These are phyloP conservation scores for Seiridium unicorne DNA, from an alignment of 2,329 filamentous ascomycete genomes.

Conservation along the genomic window DNA sequence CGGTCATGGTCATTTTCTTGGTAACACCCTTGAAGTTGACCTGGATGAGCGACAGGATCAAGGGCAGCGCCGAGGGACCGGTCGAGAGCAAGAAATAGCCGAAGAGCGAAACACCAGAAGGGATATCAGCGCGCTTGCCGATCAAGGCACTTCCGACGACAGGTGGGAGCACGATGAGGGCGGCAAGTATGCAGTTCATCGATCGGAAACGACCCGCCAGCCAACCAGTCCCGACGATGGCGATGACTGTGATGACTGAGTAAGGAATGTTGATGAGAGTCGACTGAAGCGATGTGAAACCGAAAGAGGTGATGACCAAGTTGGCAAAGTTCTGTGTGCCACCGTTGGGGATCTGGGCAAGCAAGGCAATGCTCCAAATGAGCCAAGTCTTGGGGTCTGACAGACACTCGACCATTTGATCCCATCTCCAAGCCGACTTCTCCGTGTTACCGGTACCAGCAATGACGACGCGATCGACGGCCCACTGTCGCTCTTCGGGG, in stretches of 20 bases:
- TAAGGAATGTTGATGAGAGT: constrained; percentile 60
- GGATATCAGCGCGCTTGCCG: constrained; percentile 40
- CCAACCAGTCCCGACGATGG: constrained; percentile 49
- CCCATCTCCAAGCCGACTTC: constrained; percentile 45
- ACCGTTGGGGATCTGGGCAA: constrained; percentile 60
- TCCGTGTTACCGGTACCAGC: constrained; percentile 52
- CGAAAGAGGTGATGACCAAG: constrained; percentile 54
- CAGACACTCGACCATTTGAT: constrained; percentile 53
- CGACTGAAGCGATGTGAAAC: constrained; percentile 52
- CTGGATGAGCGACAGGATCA: constrained; percentile 54
- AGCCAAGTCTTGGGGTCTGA: constrained; percentile 61
- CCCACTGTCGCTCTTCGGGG: constrained; percentile 47
- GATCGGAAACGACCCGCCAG: constrained; percentile 50
- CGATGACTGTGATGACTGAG: constrained; percentile 46
- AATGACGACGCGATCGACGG: constrained; percentile 42
- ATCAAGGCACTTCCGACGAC: constrained; percentile 53
- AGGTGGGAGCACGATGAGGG: constrained; percentile 47
- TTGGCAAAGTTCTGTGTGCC: constrained; percentile 60
- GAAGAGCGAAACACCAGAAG: constrained; percentile 46
- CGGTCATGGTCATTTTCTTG: constrained; percentile 60
- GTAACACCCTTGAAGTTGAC: constrained; percentile 56
- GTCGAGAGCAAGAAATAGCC: constrained; percentile 57
- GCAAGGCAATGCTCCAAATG: constrained; percentile 49
- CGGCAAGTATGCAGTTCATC: constrained; percentile 50
- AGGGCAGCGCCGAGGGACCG: constrained; percentile 52